Base-by-base conservation (phyloP, 1,284 basidiomycete species). In the Ganoderma meredithae region DNA sequence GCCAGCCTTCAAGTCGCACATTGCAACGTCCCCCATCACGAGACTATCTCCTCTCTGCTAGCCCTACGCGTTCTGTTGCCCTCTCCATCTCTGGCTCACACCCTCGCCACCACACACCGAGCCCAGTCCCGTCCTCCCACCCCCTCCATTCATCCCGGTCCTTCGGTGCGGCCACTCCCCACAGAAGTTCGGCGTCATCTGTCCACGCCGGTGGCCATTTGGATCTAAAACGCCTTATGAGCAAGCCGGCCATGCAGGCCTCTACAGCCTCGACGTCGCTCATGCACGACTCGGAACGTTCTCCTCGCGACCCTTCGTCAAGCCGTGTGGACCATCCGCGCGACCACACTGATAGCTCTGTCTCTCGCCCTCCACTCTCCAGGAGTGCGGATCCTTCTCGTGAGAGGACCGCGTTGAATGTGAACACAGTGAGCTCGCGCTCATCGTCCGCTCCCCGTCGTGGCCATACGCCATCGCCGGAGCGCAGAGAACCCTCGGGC, bases 191-290 rank as follows among this genome's bases (percentile, higher is more conserved):
- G 5, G 73, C 65, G 10, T 70, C 71, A 7, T 74, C 71, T 60
- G 65, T 72, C 1, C 79, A 78, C 31, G 71, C 78, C 10, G 75
- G 73, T 53, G 71, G 77, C 9, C 77, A 77, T 55, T 73, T 82
- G 9, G 80, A 81, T 65, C 73, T 83, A 64, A 83, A 82, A 68
- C 77, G 81, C 22, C 77, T 83, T 8, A 75, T 83, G 63, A 81
- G 80, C 71, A 82, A 82, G 67, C 81, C 81, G 1, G 80, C 81
- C 1, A 70, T 67, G 43, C 76, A 77, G 17, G 73, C 69, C 13
- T 72, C 77, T 9, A 77, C 77, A 13, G 72, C 75, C 44, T 75
- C 77, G 33, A 67, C 77, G 27, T 81, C 80, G n/a, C 67, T 78
- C 4, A 73, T 77, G 31, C 80, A 79, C 12, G 80, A 80, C 72